Evolutionary conservation across 2,329 filamentous ascomycete genomes (phyloP).

Genomic region (Ambrosiella cleistominuta): DNA sequence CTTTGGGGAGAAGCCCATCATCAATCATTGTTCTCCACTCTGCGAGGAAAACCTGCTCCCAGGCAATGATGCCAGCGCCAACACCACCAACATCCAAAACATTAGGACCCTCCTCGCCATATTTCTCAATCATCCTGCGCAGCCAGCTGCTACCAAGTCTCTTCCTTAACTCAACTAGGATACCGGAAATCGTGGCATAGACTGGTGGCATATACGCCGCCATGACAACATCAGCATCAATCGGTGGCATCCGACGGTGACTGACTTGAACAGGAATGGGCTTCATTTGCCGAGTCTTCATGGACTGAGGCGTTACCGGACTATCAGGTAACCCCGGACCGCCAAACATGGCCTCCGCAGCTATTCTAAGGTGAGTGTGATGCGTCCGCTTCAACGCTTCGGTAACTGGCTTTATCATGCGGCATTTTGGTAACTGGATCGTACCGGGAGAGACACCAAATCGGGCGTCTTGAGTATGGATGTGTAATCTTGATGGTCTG

Average conservation of each 20-base stretch:
- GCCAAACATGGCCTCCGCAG: conserved; percentile 59
- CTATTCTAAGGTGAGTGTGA: conserved; percentile 54
- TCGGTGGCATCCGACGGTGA: conserved; percentile 51
- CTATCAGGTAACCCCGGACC: conserved; percentile 61
- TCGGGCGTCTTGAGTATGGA: conserved; percentile 54
- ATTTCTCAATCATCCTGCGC: conserved; percentile 40
- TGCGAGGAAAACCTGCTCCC: conserved; percentile 59
- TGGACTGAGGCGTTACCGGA: conserved; percentile 46
- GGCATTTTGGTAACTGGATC: conserved; percentile 52
- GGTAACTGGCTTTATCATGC: conserved; percentile 52
- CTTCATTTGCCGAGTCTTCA: conserved; percentile 41
- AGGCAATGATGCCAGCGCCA: conserved; percentile 56
- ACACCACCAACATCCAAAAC: conserved; percentile 60
- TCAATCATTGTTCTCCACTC: conserved; percentile 61
- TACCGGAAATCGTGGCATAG: conserved; percentile 49
- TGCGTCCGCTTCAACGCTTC: conserved; percentile 50
- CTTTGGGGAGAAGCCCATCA: conserved; percentile 20
- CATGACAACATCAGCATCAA: conserved; percentile 58
- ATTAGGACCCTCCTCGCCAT: conserved; percentile 37
- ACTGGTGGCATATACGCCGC: conserved; percentile 51
- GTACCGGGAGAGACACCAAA: conserved; percentile 59
- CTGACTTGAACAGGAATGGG: conserved; percentile 46
- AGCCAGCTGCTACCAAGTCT: conserved; percentile 57
- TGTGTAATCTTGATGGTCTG: conserved; percentile 41
- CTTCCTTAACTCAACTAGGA: conserved; percentile 56